Evolutionary conservation across 1,139 yeast genomes (phyloP), one percentile per base, ranked within the genome.

Genomic region (Arxiozyma slooffiae): DNA sequence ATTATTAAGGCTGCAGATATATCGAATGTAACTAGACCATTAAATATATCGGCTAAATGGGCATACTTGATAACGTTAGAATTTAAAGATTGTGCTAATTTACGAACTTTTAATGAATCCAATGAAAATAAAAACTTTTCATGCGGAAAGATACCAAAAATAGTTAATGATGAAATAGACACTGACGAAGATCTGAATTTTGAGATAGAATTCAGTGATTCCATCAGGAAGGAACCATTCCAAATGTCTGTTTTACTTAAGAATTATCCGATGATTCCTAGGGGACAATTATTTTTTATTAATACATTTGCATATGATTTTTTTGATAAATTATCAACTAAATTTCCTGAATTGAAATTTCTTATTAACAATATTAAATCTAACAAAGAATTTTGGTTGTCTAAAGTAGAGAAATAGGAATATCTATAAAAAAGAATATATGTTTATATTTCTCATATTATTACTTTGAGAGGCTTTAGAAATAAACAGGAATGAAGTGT

Each of bases 1-100:
- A 74, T 90, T 53, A 81, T 90, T 54, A 90, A 90, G 69, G 88
- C 96, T 67, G 97, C 97, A 1, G 97, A 90, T 67, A 89, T 90
- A 48, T 86, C 96, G 37, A 90, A 90, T 65, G 96, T 89, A 24
- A 80, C 96, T 2, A 73, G 97, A 52, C 88, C 90, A 1, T 71
- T 87, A 51, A 71, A 78, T 44, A 80, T 88, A 4, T 82, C 94
- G 14, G 78, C 88, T 1, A 83, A 83, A 67, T 90, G 97, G 97
- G 96, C 96, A 4, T 71, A 79, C 56, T 81, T 82, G 11, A 75
- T 90, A 48, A 76, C 84, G 1, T 72, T 85, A 56, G 97, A 90
- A 67, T 86, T 89, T 60, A 78, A 76, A 46, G 92, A 86, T 63
- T 81, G 88, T 48, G 72, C 75, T 7, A 66, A 66, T 41, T 70